Conservation (phyloP, 169 alveolate genomes). For the Eimeria mitis region DNA sequence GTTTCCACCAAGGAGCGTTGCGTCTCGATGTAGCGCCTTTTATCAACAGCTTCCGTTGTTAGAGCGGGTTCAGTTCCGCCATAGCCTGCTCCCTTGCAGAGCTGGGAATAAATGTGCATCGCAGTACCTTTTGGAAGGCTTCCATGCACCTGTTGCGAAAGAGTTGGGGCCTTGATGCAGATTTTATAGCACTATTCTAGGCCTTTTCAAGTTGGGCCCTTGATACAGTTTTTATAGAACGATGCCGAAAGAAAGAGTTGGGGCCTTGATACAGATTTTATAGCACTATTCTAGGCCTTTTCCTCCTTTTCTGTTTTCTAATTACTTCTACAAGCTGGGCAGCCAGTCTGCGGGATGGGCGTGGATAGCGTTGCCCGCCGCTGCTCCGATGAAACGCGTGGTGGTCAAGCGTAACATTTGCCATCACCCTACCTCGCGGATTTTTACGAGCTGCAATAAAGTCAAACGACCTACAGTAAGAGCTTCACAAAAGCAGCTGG, state of each 20-base stretch:
- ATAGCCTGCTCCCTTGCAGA: not conserved
- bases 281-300: too few species aligned
- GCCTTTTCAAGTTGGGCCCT: too few species aligned
- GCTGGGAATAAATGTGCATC: not conserved
- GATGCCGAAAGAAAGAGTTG: too few species aligned
- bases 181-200: too few species aligned
- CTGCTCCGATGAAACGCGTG: too few species aligned
- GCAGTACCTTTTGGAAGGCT: not conserved
- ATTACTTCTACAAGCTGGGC: too few species aligned
- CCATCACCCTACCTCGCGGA: not conserved
- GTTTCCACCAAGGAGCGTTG: not conserved
- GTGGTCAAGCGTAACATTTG: not conserved
- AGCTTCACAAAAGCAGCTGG: not conserved
- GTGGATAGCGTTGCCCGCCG: too few species aligned
- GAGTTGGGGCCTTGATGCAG: not conserved
- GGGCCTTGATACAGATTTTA: too few species aligned
- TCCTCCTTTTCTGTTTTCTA: too few species aligned
- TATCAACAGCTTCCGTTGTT: not conserved
- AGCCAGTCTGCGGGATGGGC: too few species aligned
- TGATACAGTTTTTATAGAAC: too few species aligned
- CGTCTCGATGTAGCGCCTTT: not conserved
- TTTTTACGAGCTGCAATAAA: not conserved
- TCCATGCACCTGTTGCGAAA: not conserved
- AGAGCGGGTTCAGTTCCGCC: not conserved
- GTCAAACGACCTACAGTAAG: not conserved